Evolutionary conservation across 2,329 filamentous ascomycete genomes (phyloP).

Genomic region (Penicillium janthinellum): DNA sequence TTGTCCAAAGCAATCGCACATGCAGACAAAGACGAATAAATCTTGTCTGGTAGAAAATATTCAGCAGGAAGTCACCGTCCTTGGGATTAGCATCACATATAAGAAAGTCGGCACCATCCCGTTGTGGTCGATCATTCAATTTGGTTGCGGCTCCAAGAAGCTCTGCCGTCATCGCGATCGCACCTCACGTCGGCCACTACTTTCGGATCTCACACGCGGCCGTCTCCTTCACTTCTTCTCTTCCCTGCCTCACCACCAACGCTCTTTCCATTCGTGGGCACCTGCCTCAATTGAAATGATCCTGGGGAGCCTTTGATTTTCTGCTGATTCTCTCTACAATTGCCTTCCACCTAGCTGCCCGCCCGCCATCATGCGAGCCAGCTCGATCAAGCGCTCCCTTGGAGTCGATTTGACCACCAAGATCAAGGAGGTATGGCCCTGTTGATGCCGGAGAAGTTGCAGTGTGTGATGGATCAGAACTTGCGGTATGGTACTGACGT

Average conservation of each 20-base stretch:
- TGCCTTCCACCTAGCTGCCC: constrained; percentile 3
- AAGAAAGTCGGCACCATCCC: neutral
- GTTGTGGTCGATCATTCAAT: constrained; percentile 1
- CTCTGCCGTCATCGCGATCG: constrained; percentile 26
- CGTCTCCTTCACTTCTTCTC: neutral
- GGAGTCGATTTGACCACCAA: constrained; percentile 41
- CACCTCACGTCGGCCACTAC: constrained; percentile 18
- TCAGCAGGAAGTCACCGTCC: neutral
- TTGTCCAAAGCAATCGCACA: neutral
- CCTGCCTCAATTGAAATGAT: neutral
- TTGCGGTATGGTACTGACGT: constrained; percentile 11
- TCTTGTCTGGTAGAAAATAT: neutral
- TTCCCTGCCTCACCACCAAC: constrained; percentile 2
- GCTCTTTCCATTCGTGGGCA: neutral
- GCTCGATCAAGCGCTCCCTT: constrained; percentile 47
- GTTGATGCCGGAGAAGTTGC: constrained; percentile 6
- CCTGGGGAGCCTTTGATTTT: neutral
- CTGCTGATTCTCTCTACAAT: constrained; percentile 8
- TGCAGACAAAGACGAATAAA: neutral
- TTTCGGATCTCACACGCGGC: constrained; percentile 16
- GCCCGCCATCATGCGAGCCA: constrained; percentile 41
- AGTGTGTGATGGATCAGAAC: constrained; percentile 1
- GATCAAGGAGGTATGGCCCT: constrained; percentile 43
- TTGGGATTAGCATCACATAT: neutral
- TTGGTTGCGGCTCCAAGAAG: constrained; percentile 16